Base-by-base conservation (phyloP, 2,329 filamentous ascomycete genomes). In the Daldinia eschscholtzii region DNA sequence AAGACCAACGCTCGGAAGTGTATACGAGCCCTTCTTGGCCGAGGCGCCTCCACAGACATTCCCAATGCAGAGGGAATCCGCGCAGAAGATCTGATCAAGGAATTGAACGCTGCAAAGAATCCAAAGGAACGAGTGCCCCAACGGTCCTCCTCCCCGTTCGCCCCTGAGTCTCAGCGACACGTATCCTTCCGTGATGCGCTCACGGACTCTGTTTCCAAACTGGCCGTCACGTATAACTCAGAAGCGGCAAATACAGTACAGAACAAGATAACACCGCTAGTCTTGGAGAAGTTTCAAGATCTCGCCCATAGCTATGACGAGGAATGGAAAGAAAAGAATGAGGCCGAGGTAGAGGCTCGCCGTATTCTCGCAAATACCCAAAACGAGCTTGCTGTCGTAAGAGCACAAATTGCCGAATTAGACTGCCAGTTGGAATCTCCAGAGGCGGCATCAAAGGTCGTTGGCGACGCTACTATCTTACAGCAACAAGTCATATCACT, bases 1-100 rank as follows among this genome's bases (percentile, higher is more conserved):
- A 90, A 94, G 76, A 91, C 93, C 64, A 93, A 94, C 63, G 93
- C 95, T 18, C 90, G 94, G 50, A 97, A 98, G 74, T 97, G 94
- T 72, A 91, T 97, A 63, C 92, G 96, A 81, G 85, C 90, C 2
- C 80, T 93, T 83, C 80, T 94, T 78, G 90, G 89, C 37, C 91
- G 95, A 57, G 93, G 94, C 67, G 94, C 94, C 3, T 89, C 91
- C 2, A 92, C 93, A 0, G 91, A 97, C 75, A 91, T 98, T 61
- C 86, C 89, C 20, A 99, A 98, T 78, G 85, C 89, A 60, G 89
- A 93, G 64, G 93, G 94, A 30, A 87, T 97, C 70, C 92, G 93
- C 0, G 94, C 94, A 10, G 93, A 97, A 75, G 91, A 95, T 71
- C 84, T 97, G 59, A 93, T 97, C 73, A 90, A 92, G 76, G 86